These are phyloP conservation scores for Starmerella powellii DNA, from an alignment of 805 yeast species.

Conservation along the genomic window DNA sequence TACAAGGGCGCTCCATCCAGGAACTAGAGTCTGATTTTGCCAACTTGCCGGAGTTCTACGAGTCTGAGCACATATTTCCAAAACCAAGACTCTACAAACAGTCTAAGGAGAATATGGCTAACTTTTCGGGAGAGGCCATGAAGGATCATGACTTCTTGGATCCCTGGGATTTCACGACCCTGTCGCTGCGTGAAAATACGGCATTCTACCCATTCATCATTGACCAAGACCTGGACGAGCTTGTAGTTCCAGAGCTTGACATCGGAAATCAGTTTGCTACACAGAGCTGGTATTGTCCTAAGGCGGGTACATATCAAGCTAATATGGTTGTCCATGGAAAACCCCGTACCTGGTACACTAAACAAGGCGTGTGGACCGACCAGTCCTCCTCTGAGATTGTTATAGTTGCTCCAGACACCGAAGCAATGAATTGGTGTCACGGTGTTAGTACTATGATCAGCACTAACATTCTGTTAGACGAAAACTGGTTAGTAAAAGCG, in stretches of 20 bases:
- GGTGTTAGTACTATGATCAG: constrained; percentile 6
- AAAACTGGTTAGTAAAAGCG: constrained; percentile 3
- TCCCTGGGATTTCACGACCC: constrained; percentile 6
- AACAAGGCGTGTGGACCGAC: constrained; percentile 5
- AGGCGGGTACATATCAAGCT: not conserved
- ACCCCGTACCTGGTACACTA: constrained; percentile 12
- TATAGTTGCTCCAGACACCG: constrained; percentile 2
- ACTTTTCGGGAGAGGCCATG: not conserved
- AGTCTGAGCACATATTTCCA: constrained; percentile 2
- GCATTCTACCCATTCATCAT: not conserved
- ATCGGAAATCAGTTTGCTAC: constrained; percentile 11
- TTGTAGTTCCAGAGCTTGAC: constrained; percentile 8
- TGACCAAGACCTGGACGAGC: constrained; percentile 13
- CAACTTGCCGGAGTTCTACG: constrained; percentile 8
- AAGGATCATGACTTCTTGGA: not conserved
- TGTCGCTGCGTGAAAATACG: constrained; percentile 4
- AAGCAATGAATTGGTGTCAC: constrained; percentile 12
- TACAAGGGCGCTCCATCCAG: not conserved
- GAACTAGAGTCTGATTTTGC: constrained; percentile 6
- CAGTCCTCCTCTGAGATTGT: constrained; percentile 12
- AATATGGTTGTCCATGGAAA: constrained; percentile 8
- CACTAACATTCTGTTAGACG: not conserved
- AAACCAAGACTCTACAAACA: not conserved
- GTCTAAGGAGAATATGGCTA: not conserved
- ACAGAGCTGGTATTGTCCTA: not conserved